phyloP scores from a whole-genome alignment of 1,139 yeast species.

The Geotrichum candidum region DNA sequence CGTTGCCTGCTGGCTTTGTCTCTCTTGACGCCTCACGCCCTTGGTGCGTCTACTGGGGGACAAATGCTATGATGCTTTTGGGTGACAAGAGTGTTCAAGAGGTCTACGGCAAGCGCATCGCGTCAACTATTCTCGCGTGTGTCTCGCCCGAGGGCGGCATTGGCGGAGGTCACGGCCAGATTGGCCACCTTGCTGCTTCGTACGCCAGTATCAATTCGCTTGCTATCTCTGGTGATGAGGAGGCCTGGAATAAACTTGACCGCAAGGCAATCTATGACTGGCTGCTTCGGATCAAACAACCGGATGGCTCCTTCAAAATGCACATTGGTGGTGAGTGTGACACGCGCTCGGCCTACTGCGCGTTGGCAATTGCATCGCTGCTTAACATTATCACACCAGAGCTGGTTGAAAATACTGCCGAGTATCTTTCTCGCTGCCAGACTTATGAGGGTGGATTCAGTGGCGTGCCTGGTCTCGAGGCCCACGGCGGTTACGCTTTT shows the following conservation, averaged over 20 bases:
- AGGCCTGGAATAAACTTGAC: constrained; percentile 43
- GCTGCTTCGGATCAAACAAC: constrained; percentile 58
- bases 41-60: constrained; percentile 85
- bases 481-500: constrained; percentile 95
- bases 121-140: constrained; percentile 33
- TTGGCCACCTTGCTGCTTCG: constrained; percentile 79
- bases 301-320: constrained; percentile 71
- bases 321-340: constrained; percentile 79
- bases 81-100: constrained; percentile 30
- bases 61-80: constrained; percentile 49
- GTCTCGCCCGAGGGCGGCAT: constrained; percentile 53
- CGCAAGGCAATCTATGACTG: constrained; percentile 50
- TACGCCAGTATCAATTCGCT: constrained; percentile 72
- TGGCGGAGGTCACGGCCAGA: constrained; percentile 77
- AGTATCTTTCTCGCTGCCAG: constrained; percentile 70
- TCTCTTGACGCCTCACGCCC: constrained; percentile 80
- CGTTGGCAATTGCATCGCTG: constrained; percentile 64
- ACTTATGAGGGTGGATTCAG: constrained; percentile 95
- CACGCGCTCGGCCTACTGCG: constrained; percentile 83
- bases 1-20: constrained; percentile 46
- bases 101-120: constrained; percentile 26
- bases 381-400: constrained; percentile 60
- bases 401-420: constrained; percentile 46
- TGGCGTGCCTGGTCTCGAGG: constrained; percentile 74
- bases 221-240: constrained; percentile 47